Evolutionary conservation across 805 yeast genomes (phyloP), one percentile per base, ranked within the genome.

Genomic region (Ogataea nakhonphanomensis): DNA sequence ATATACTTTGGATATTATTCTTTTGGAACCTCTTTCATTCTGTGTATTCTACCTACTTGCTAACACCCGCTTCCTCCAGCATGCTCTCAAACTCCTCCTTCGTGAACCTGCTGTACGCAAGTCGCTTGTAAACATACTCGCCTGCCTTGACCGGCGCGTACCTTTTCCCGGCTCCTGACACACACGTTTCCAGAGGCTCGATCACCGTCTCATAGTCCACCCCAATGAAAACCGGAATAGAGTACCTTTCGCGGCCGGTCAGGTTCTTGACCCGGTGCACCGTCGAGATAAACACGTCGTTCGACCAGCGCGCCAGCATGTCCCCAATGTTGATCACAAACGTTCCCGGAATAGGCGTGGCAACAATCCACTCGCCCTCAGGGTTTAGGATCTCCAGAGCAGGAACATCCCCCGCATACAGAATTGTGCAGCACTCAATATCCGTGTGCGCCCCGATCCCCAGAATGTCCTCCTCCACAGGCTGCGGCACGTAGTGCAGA

Each of bases 291-390:
- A 64, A 59, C 14, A 39, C 39, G 35, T 62, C 69, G 43, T 66
- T 66, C 7, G 68, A 49, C 53, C 59, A 55, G 34, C 69, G 48
- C 32, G 55, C 58, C 26, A 66, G 46, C 32, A 56, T 48, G 42
- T 66, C 71, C 3, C 65, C 71, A 26, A 64, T 59, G 37, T 66
- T 66, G 27, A 64, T 61, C n/a, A 66, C 64, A 36, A 62, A 55
- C 7, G 66, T 47, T 2, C 57, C 60, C 12, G 54, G 53, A 7
- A 64, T 50, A 12, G 64, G 64, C 9, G 63, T 58, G 2, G 61
- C 69, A 28, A 48, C 45, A 13, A 64, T 51, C 65, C 66, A 65
- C 39, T 57, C 57, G 9, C 67, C 67, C 8, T 52, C 33, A n/a
- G 57, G 51, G 46, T 56, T 59, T 25, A 63, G 50, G 12, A 65